Evolutionary conservation across 768 basidiomycete genomes (phyloP).

Genomic region (Thelephora aurantiotincta): DNA sequence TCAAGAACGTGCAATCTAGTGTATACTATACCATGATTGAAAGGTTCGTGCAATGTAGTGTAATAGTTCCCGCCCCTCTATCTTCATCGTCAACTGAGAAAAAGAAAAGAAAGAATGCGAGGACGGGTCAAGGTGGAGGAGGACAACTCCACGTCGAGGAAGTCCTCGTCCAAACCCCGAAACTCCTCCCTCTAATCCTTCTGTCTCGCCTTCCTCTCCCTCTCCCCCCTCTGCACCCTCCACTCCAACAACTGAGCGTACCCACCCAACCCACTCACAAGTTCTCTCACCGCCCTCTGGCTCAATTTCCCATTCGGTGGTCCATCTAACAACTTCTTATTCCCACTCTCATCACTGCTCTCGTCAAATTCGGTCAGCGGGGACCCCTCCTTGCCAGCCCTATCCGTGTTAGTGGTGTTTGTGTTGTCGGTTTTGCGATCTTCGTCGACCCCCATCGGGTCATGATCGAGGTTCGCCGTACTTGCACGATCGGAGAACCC

Average conservation of each 20-base stretch:
- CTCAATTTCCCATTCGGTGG: slow-evolving; percentile 11
- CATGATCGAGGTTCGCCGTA: slow-evolving; percentile 8
- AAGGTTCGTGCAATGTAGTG: too few relatives aligned
- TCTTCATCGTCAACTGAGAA: too few relatives aligned
- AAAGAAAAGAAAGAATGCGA: too few relatives aligned
- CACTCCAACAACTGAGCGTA: slow-evolving; percentile 50
- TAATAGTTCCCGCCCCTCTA: too few relatives aligned
- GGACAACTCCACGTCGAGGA: background rate
- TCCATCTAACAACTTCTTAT: slow-evolving; percentile 5
- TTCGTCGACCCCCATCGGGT: slow-evolving; percentile 1
- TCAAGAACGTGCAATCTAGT: too few relatives aligned
- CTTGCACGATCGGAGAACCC: slow-evolving; percentile 9
- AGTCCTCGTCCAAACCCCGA: background rate
- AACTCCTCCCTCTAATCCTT: slow-evolving; percentile 3
- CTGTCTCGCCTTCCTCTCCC: slow-evolving; percentile 9
- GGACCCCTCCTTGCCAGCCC: background rate
- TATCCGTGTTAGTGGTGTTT: background rate
- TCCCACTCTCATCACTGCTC: slow-evolving; percentile 9
- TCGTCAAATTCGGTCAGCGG: slow-evolving; percentile 7
- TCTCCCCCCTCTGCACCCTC: slow-evolving; percentile 27
- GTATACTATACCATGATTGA: too few relatives aligned
- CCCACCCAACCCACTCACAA: slow-evolving; percentile 41
- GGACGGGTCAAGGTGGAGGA: too few relatives aligned
- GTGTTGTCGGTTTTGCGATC: slow-evolving; percentile 5
- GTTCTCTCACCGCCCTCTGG: slow-evolving; percentile 21